These are phyloP conservation scores for Glycyrrhiza uralensis DNA, from an alignment of 306 rosid species.

Conservation along the genomic window DNA sequence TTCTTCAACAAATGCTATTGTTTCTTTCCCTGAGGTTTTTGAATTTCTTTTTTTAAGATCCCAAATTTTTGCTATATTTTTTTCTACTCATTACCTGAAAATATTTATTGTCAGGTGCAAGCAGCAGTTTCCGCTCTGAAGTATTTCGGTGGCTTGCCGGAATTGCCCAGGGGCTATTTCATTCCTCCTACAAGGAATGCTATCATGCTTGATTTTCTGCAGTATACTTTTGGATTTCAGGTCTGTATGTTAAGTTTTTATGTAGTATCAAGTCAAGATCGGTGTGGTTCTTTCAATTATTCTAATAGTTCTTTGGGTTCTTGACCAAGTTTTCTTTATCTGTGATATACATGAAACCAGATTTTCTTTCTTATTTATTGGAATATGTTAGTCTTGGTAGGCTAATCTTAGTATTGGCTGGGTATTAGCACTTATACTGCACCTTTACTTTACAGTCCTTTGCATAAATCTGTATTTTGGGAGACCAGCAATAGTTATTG, in stretches of 20 bases:
- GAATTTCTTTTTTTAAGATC: conserved; percentile 17
- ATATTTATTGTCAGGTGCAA: conserved; percentile 57
- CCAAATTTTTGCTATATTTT: not conserved
- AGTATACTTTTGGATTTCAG: conserved; percentile 89
- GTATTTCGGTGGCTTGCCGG: conserved; percentile 63
- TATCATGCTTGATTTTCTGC: conserved; percentile 79
- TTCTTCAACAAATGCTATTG: conserved; percentile 65
- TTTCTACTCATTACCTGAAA: conserved; percentile 13
- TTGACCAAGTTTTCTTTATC: not conserved
- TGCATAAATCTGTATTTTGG: not conserved
- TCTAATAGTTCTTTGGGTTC: not conserved
- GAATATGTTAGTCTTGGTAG: not conserved
- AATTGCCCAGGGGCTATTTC: conserved; percentile 59
- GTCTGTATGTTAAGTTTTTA: conserved; percentile 34
- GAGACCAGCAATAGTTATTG: not conserved
- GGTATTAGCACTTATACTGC: not conserved
- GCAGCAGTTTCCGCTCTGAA: conserved; percentile 77
- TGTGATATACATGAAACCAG: conserved; percentile 2
- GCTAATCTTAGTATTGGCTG: not conserved
- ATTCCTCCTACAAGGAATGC: conserved; percentile 60
- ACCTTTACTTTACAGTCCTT: not conserved
- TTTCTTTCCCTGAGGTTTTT: conserved; percentile 63
- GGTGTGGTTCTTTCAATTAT: not conserved
- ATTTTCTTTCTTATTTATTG: not conserved
- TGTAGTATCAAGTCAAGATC: conserved; percentile 7